Percentiles rank a stretch among this genome's conserved stretches.
Conservation (phyloP, 768 basidiomycete species). For the Kwoniella pini region DNA sequence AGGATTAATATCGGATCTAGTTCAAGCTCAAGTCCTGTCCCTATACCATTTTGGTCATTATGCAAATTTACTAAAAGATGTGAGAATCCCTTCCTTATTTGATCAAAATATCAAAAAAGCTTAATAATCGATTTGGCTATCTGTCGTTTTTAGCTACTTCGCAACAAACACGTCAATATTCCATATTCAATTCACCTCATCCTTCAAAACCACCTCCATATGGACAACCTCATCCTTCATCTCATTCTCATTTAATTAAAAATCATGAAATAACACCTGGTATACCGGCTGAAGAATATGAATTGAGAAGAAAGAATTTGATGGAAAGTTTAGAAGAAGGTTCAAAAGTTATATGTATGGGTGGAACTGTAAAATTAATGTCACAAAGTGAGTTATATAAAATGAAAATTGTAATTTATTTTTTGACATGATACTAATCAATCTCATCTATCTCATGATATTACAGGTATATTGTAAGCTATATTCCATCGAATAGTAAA, state of each 20-base stretch:
- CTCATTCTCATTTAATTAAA: conserved; percentile 79
- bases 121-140: no score
- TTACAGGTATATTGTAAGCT: conserved; percentile 22
- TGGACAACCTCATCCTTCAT: conserved; percentile 74
- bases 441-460: no score
- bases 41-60: no score
- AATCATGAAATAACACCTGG: conserved; percentile 77
- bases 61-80: no score
- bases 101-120: no score
- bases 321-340: conserved; percentile 74
- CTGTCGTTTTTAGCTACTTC: no score
- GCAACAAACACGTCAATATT: conserved; percentile 10
- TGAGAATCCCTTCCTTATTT: no score
- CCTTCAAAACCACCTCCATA: conserved; percentile 68
- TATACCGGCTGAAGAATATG: conserved; percentile 75
- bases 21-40: no score
- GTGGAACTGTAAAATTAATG: conserved; percentile 63
- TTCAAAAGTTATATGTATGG: conserved; percentile 72
- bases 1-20: no score
- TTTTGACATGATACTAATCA: no score
- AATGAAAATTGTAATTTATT: no score
- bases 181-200: conserved; percentile 17
- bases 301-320: conserved; percentile 65
- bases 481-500: background rate
- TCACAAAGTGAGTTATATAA: conserved; percentile 63